Evolutionary conservation across 108 stramenopile genomes (phyloP), one percentile per base, ranked within the genome.

Genomic region (Cyclotella kingstonii): DNA sequence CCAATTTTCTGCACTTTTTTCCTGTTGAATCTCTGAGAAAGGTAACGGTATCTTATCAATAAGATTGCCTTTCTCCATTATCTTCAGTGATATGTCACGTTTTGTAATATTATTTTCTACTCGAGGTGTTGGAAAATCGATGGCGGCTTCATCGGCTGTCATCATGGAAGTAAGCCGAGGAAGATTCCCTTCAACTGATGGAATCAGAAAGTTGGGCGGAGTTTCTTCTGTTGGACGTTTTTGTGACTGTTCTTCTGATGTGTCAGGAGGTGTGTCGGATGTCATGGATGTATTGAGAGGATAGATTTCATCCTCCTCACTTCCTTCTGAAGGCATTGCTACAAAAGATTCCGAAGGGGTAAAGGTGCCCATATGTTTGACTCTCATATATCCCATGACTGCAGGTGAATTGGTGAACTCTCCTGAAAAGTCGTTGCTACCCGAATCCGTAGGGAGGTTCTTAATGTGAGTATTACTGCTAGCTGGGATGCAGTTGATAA

Each of bases 291-390:
- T 50, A 50, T 21, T 45, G 45, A 60, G 47, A 31, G 46, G 31
- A 29, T 50, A 27, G 11, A 15, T 11, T 29, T 27, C 31, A 21
- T 50, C 49, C 31, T 35, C 53, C 10, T 54, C 53, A 10, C 38
- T 25, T 25, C 40, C 60, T 14, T n/a, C 23, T 22, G 63, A 63
- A 23, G 57, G 46, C 42, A 74, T 47, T 8, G 73, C 65, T 31
- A 41, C 51, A 36, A 74, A 74, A 26, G 73, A 74, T 43, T 74
- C 64, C 0, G 73, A 40, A 11, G 73, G 73, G 15, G 57, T 54
- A n/a, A 74, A 74, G 8, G 58, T 52, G 14, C 73, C 73, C 73
- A 74, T 74, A 31, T 63, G 73, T 25, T 54, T 74, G 29, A 74
- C 73, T 15, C 49, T 31, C 12, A 33, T 28, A 53, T 58, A 22